phyloP scores from a whole-genome alignment of 148 eudicot genomes.

The Pouteria glomerata region DNA sequence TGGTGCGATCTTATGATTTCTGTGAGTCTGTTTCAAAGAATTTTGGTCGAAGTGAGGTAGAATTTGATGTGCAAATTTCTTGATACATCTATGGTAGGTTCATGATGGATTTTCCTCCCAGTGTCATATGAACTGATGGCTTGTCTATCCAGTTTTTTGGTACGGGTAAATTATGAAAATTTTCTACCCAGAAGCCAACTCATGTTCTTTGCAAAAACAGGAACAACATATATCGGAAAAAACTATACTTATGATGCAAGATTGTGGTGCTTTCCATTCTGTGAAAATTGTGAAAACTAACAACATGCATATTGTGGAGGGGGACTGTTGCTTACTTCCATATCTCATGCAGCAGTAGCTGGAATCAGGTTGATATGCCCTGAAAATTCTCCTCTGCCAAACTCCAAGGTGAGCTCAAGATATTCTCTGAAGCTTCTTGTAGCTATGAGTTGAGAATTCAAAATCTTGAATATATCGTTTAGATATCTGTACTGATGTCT shows the following conservation, averaged over 20 bases:
- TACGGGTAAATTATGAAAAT: neutral
- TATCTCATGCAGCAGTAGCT: too few relatives aligned
- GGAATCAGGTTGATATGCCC: too few relatives aligned
- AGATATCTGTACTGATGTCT: too few relatives aligned
- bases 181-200: neutral
- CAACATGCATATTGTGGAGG: neutral
- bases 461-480: too few relatives aligned
- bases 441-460: too few relatives aligned
- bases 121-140: conserved; percentile 1
- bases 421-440: too few relatives aligned
- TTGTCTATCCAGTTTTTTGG: neutral
- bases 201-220: too few relatives aligned
- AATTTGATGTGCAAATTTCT: neutral
- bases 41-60: neutral
- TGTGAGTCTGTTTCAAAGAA: neutral
- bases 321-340: neutral
- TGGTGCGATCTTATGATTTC: too few relatives aligned
- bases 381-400: too few relatives aligned
- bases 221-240: neutral
- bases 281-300: neutral
- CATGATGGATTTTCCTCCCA: neutral
- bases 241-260: neutral
- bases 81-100: neutral
- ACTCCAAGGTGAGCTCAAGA: too few relatives aligned
- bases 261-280: too few relatives aligned